Conservation (phyloP, 768 basidiomycete species). For the Leucosporidium scottii region DNA sequence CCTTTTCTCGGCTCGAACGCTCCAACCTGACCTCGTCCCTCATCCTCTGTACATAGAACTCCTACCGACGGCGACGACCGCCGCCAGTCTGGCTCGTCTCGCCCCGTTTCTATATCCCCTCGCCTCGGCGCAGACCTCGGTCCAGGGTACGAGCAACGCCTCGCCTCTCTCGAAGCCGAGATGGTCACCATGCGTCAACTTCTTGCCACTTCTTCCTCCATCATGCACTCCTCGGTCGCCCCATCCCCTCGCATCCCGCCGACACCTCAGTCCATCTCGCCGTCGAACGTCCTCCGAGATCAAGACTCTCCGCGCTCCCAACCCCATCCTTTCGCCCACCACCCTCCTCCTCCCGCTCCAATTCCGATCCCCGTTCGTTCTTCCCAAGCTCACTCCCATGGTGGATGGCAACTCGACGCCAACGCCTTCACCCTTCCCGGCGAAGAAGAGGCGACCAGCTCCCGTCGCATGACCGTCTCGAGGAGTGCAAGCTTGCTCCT, state of each 20-base stretch:
- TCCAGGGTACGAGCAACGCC: background rate
- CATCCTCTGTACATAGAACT: no score
- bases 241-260: background rate
- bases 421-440: background rate
- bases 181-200: background rate
- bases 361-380: background rate
- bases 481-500: background rate
- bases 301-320: no score
- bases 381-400: no score
- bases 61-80: no score
- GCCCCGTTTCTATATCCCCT: no score
- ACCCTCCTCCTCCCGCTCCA: background rate
- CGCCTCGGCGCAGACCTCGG: background rate
- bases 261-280: background rate
- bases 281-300: background rate
- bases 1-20: no score
- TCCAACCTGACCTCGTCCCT: no score
- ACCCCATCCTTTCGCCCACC: background rate
- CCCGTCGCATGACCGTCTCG: background rate
- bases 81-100: no score
- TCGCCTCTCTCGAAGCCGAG: background rate
- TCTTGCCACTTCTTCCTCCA: background rate
- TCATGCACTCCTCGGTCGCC: background rate
- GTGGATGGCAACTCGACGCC: no score
- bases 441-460: background rate